A percentile compares a stretch with the other conserved stretches of the same genome.
These are phyloP conservation scores for Coemansia sp. DNA, from an alignment of 192 early-diverging fungal species.

Conservation along the genomic window DNA sequence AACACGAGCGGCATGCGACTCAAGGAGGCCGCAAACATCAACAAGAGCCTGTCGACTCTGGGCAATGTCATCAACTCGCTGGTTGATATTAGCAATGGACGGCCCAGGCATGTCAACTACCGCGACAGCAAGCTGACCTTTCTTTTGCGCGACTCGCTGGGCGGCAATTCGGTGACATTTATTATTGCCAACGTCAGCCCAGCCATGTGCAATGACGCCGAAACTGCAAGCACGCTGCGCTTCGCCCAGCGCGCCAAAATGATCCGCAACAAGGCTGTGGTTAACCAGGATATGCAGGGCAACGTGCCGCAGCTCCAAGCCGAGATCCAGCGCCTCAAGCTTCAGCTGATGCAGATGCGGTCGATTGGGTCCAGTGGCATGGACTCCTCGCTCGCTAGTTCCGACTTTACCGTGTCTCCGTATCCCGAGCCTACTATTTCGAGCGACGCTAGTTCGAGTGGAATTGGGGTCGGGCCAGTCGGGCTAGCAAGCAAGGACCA, in stretches of 20 bases:
- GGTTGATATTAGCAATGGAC: constrained; percentile 63
- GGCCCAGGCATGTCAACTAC: constrained; percentile 67
- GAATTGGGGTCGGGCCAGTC: background rate
- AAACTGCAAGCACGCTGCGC: constrained; percentile 66
- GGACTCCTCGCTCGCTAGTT: background rate
- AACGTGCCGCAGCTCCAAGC: constrained; percentile 66
- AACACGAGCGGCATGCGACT: constrained; percentile 67
- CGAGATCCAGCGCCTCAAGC: constrained; percentile 61
- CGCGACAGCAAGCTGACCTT: constrained; percentile 73
- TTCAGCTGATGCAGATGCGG: constrained; percentile 45
- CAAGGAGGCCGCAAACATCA: constrained; percentile 84
- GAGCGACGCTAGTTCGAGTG: background rate
- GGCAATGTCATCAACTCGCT: constrained; percentile 88
- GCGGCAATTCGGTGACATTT: constrained; percentile 71
- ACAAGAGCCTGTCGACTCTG: constrained; percentile 76
- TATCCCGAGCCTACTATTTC: background rate
- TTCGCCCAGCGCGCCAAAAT: constrained; percentile 75
- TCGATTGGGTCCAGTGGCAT: background rate
- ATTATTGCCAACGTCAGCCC: constrained; percentile 68
- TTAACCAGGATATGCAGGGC: constrained; percentile 70
- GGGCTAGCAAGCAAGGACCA: constrained; percentile 27
- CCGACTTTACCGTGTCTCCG: background rate
- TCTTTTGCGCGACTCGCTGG: constrained; percentile 68
- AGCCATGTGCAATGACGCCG: constrained; percentile 58
- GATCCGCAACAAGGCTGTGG: constrained; percentile 73